Conservation (phyloP, 176 grass and related monocot species). For the Urochloa ruziziensis region DNA sequence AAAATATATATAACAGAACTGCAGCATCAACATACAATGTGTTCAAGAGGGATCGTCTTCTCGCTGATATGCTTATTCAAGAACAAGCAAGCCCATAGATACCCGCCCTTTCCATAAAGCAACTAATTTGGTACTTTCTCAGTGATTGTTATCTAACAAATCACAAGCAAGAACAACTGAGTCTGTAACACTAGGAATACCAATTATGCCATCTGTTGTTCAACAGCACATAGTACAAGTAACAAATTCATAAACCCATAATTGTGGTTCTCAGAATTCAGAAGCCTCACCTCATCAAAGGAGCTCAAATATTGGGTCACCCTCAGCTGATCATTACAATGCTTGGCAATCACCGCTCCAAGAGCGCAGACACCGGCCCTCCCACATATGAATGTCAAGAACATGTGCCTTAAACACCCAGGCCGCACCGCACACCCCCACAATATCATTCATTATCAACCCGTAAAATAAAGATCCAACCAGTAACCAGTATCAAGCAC, state of each 20-base stretch:
- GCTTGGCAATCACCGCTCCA: conserved; percentile 65
- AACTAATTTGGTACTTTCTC: conserved; percentile 71
- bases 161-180: neutral
- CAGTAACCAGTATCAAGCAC: neutral
- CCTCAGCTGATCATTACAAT: conserved; percentile 43
- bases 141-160: conserved; percentile 64
- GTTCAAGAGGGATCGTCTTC: conserved; percentile 43
- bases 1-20: neutral
- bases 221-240: neutral
- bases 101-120: conserved; percentile 83
- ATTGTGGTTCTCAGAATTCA: neutral
- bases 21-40: conserved; percentile 45
- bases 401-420: conserved; percentile 50
- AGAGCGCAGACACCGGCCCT: conserved; percentile 80
- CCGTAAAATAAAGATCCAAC: conserved; percentile 6
- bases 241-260: neutral
- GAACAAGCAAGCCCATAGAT: conserved; percentile 93
- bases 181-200: neutral
- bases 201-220: neutral
- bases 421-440: neutral
- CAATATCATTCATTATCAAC: conserved; percentile 29
- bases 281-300: conserved; percentile 69
- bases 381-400: conserved; percentile 88
- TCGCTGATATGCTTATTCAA: conserved; percentile 77
- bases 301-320: conserved; percentile 61